phyloP scores from a whole-genome alignment of 345 rosid species.

The Sonneratia alba region DNA sequence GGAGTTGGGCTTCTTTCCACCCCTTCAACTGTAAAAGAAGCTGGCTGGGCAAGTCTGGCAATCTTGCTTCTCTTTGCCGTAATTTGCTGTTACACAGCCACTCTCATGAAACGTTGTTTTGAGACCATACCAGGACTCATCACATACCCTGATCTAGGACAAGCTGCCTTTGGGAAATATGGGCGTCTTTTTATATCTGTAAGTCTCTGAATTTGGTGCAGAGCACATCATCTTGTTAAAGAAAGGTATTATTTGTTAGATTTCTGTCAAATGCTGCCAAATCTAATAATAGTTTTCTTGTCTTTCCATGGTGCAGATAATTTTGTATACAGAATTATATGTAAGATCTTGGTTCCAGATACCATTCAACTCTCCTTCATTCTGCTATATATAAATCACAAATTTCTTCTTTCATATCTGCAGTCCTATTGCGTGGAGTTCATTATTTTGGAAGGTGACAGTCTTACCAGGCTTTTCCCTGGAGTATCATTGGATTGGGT shows the following conservation, averaged over 20 bases:
- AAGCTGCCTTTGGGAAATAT: slow-evolving; percentile 87
- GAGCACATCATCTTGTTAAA: neutral
- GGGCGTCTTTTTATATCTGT: slow-evolving; percentile 79
- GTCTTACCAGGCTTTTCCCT: slow-evolving; percentile 73
- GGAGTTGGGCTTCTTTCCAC: slow-evolving; percentile 92
- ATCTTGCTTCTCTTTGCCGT: slow-evolving; percentile 45
- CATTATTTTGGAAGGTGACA: slow-evolving; percentile 89
- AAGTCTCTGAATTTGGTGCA: slow-evolving; percentile 19
- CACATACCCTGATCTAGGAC: slow-evolving; percentile 84
- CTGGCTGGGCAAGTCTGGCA: slow-evolving; percentile 71
- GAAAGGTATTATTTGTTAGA: neutral
- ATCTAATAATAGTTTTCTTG: slow-evolving; percentile 12
- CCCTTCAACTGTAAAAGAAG: slow-evolving; percentile 63
- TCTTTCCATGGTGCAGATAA: slow-evolving; percentile 43
- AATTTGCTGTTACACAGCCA: slow-evolving; percentile 77
- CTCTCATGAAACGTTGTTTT: slow-evolving; percentile 72
- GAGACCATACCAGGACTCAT: slow-evolving; percentile 62
- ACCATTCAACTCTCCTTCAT: neutral
- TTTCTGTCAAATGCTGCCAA: neutral
- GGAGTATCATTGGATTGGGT: slow-evolving; percentile 53
- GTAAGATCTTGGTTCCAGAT: slow-evolving; percentile 36
- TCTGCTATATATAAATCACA: slow-evolving; percentile 10
- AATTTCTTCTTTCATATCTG: slow-evolving; percentile 15
- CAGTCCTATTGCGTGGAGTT: slow-evolving; percentile 91
- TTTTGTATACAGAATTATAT: slow-evolving; percentile 69